Evolutionary conservation across 352 stramenopile genomes (phyloP).

Genomic region (Phytopythium mirpurense): DNA sequence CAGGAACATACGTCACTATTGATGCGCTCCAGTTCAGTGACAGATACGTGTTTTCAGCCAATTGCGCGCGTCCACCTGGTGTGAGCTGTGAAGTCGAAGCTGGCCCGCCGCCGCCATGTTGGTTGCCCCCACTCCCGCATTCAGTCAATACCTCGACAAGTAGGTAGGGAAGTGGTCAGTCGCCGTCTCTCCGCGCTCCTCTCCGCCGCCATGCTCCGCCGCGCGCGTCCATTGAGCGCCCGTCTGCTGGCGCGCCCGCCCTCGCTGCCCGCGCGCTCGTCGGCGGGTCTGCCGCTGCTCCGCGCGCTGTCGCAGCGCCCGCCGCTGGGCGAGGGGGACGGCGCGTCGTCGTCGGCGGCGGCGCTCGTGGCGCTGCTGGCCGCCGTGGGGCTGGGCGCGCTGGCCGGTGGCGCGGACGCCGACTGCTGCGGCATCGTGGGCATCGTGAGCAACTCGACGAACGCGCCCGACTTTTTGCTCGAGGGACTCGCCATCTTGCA

Average conservation of each 20-base stretch:
- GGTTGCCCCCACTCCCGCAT: too few relatives aligned
- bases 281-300: neutral
- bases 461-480: slow-evolving; percentile 78
- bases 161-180: too few relatives aligned
- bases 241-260: neutral
- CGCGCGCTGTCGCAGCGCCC: neutral
- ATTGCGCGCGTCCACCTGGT: slow-evolving; percentile 5
- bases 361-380: slow-evolving; percentile 1
- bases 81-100: too few relatives aligned
- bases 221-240: neutral
- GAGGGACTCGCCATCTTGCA: slow-evolving; percentile 88
- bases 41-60: slow-evolving; percentile 1
- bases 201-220: slow-evolving; percentile 4
- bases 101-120: too few relatives aligned
- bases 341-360: neutral
- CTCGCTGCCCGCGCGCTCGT: neutral
- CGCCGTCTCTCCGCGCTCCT: neutral
- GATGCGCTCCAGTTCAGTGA: too few relatives aligned
- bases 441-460: slow-evolving; percentile 57
- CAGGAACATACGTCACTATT: too few relatives aligned
- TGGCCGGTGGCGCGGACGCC: slow-evolving; percentile 13
- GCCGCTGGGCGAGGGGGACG: neutral
- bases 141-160: too few relatives aligned
- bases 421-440: slow-evolving; percentile 78
- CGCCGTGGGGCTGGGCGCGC: slow-evolving; percentile 8